Percentiles rank a stretch among this genome's conserved stretches.
phyloP scores from a whole-genome alignment of 176 grass and related monocot genomes.

The Pharus latifolius region DNA sequence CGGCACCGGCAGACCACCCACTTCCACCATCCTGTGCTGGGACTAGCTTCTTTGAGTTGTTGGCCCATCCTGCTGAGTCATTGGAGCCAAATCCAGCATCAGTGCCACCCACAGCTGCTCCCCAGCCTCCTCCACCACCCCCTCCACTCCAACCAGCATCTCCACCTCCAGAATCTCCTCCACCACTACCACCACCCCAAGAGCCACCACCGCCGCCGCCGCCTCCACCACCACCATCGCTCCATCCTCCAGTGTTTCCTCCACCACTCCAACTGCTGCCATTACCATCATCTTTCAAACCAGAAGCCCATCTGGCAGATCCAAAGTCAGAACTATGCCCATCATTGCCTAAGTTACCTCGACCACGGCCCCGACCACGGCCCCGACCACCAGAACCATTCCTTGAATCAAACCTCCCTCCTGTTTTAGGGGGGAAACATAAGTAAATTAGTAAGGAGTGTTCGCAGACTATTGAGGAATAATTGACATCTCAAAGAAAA shows the following conservation, averaged over 20 bases:
- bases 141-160: conserved; percentile 14
- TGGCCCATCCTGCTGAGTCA: conserved; percentile 30
- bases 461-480: background rate
- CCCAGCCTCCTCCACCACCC: conserved; percentile 8
- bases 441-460: background rate
- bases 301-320: conserved; percentile 7
- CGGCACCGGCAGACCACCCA: conserved; percentile 7
- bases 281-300: conserved; percentile 22
- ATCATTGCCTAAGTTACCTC: conserved; percentile 41
- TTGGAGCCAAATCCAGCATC: background rate
- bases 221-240: conserved; percentile 20
- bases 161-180: conserved; percentile 15
- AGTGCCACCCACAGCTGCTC: background rate
- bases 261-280: conserved; percentile 18
- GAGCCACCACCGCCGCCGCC: conserved; percentile 13
- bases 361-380: conserved; percentile 31
- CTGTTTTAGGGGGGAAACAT: conserved; percentile 37
- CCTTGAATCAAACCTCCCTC: conserved; percentile 79
- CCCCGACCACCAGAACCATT: conserved; percentile 47
- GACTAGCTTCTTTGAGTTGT: conserved; percentile 31
- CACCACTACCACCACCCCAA: background rate
- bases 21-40: conserved; percentile 30
- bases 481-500: background rate
- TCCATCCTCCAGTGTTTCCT: conserved; percentile 32
- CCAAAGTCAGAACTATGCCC: background rate